phyloP scores from a whole-genome alignment of 805 yeast species.

The Candida orba region DNA sequence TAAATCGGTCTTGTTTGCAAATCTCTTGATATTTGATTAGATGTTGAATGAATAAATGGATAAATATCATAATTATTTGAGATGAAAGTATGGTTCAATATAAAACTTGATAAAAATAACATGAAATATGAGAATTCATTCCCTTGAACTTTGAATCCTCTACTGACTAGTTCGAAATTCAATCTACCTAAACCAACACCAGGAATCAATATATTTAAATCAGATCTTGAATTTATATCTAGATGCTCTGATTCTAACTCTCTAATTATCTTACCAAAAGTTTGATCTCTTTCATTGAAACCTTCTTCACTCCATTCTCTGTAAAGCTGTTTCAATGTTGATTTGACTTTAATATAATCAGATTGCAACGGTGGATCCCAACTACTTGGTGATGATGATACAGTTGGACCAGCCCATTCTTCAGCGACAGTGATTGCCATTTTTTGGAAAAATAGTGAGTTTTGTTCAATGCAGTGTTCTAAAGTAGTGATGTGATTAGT shows the following conservation, averaged over 20 bases:
- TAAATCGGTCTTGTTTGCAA: constrained; percentile 43
- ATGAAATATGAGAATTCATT: constrained; percentile 62
- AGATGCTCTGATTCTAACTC: constrained; percentile 31
- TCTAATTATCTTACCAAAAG: constrained; percentile 33
- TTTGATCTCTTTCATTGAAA: constrained; percentile 32
- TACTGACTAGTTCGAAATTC: constrained; percentile 44
- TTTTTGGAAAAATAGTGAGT: constrained; percentile 35
- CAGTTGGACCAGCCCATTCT: constrained; percentile 38
- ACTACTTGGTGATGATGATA: constrained; percentile 24
- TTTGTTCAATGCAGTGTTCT: constrained; percentile 36
- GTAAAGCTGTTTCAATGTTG: constrained; percentile 47
- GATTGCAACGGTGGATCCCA: constrained; percentile 36
- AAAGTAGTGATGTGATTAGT: constrained; percentile 33
- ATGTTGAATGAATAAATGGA: constrained; percentile 49
- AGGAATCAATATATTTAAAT: constrained; percentile 45
- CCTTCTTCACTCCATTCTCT: constrained; percentile 63
- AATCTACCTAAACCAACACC: constrained; percentile 61
- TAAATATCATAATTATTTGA: constrained; percentile 35
- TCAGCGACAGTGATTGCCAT: constrained; percentile 38
- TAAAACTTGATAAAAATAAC: constrained; percentile 47
- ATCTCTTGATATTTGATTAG: constrained; percentile 38
- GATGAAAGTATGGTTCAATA: constrained; percentile 40
- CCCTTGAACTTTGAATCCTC: constrained; percentile 59
- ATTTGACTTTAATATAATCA: constrained; percentile 52
- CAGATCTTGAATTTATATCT: constrained; percentile 27